Percentiles rank a stretch among this genome's conserved stretches.
These are phyloP conservation scores for Fusarium sp. DNA, from an alignment of 2,329 filamentous ascomycete species.

Conservation along the genomic window DNA sequence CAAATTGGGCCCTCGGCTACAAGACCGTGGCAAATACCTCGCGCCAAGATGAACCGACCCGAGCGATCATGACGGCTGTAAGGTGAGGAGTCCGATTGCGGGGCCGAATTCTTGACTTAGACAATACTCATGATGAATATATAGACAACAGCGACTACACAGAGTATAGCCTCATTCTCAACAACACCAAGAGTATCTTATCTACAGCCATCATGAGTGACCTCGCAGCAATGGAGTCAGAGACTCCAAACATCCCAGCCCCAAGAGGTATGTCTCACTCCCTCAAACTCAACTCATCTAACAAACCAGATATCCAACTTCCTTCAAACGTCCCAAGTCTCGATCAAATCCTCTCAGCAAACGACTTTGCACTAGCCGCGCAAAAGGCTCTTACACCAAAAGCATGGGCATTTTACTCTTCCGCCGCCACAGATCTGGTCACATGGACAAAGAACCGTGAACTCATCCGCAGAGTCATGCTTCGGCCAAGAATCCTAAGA, in stretches of 20 bases:
- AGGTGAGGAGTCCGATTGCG: constrained; percentile 37
- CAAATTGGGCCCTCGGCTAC: background rate
- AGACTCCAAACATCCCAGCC: constrained; percentile 43
- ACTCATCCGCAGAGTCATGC: constrained; percentile 66
- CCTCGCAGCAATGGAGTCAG: constrained; percentile 46
- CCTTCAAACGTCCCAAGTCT: constrained; percentile 34
- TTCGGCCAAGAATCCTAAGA: constrained; percentile 68
- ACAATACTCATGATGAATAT: constrained; percentile 7
- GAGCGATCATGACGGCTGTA: constrained; percentile 14
- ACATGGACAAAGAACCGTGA: constrained; percentile 67
- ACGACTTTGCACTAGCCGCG: constrained; percentile 71
- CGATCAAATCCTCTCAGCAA: constrained; percentile 44
- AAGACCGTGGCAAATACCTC: constrained; percentile 17
- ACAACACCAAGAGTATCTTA: background rate
- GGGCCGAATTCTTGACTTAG: constrained; percentile 12
- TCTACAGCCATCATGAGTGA: constrained; percentile 38
- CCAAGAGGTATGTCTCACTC: constrained; percentile 30
- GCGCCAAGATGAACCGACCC: constrained; percentile 34
- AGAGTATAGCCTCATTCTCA: background rate
- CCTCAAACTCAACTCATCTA: background rate
- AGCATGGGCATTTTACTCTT: constrained; percentile 77
- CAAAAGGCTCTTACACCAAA: constrained; percentile 67
- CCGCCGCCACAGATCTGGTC: constrained; percentile 71
- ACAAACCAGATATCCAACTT: constrained; percentile 25
- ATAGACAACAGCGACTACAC: background rate